These are phyloP conservation scores for Pichia nakasei DNA, from an alignment of 805 yeast genomes.

Conservation along the genomic window DNA sequence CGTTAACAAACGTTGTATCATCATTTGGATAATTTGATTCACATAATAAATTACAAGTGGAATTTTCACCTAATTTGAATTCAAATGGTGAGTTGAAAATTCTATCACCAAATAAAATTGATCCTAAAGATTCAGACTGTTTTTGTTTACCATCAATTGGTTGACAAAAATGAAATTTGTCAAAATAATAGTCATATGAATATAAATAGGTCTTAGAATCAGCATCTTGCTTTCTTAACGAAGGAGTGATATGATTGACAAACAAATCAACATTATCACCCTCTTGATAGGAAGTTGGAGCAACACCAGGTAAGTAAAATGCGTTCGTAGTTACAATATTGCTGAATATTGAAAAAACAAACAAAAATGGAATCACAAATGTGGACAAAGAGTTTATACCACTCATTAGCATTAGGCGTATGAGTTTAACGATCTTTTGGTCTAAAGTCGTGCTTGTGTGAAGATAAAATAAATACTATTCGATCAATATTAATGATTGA, in stretches of 20 bases:
- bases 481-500: no score
- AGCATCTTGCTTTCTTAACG: conserved; percentile 35
- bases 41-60: conserved; percentile 64
- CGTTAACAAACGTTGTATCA: conserved; percentile 69
- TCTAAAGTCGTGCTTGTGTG: no score
- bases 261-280: conserved; percentile 68
- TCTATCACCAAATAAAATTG: conserved; percentile 91
- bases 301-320: conserved; percentile 92
- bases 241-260: conserved; percentile 88
- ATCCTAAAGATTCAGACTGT: conserved; percentile 85
- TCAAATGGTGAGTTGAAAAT: conserved; percentile 88
- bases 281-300: conserved; percentile 78
- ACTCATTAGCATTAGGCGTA: no score
- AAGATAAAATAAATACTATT: no score
- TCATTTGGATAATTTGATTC: conserved; percentile 45
- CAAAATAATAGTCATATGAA: conserved; percentile 77
- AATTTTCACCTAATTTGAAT: conserved; percentile 66
- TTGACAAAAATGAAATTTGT: conserved; percentile 72
- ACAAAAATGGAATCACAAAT: not conserved
- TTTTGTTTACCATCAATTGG: conserved; percentile 60
- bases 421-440: no score
- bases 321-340: conserved; percentile 9
- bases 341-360: not conserved
- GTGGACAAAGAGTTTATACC: not conserved
- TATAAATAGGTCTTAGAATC: conserved; percentile 49